Evolutionary conservation across 768 basidiomycete genomes (phyloP), one percentile per base, ranked within the genome.

Genomic region (Boletales sp.): DNA sequence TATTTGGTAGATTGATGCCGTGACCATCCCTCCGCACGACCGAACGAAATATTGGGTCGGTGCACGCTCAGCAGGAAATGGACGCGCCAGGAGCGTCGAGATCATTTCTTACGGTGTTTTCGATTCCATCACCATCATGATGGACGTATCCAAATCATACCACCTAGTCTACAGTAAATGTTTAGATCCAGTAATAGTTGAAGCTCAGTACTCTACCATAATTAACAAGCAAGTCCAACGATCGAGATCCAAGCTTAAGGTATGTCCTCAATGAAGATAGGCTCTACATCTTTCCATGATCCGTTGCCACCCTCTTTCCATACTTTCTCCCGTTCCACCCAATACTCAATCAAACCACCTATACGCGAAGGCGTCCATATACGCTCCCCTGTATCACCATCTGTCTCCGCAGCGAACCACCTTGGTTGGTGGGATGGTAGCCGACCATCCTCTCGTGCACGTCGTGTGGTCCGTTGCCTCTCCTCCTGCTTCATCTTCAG

Each of bases 321-420:
- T 8, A 81, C 79, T 47, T 64, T 73, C 63, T 88, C 84, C 57
- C 93, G 75, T 68, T 91, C 86, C 2, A 70, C 63, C 94, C 94
- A 97, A 69, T 95, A 97, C 65, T 87, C 87, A 47, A 94, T 66
- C 4, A 70, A 68, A 43, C 77, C 73, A 3, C 65, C 76, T 1
- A 71, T 66, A 50, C 81, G 68, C 13, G 73, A 67, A 0, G 94
- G 94, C 40, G 74, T 64, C 94, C 94, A 98, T 45, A 93, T 84
- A 40, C 90, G 74, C 62, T 95, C 94, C 2, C 88, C 87, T 2
- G 90, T 94, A 68, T 98, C 95, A 1, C 80, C 79, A 60, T 97
- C 94, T 17, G 81, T 87, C 65, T 84, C 78, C 0, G 88, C 82
- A 7, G 67, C 72, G 66, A 98, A 97, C 94, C 94, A 98, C 35